A percentile compares a stretch with the other conserved stretches of the same genome.
Conservation (phyloP, 2,329 filamentous ascomycete genomes). For the Colletotrichum gigasporum region DNA sequence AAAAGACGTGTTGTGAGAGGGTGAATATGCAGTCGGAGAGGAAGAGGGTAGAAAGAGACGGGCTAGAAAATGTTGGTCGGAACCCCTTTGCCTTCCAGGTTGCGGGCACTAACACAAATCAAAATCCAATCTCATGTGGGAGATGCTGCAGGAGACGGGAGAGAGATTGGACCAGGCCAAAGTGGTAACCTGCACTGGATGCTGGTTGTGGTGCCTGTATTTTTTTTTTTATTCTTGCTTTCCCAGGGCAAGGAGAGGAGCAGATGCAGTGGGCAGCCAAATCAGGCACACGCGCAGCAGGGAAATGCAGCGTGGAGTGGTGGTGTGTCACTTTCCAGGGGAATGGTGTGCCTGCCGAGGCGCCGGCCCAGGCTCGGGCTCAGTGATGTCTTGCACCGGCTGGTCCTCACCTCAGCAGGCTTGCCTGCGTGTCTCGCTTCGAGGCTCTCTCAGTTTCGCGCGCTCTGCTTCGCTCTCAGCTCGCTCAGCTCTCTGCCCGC, state of each 20-base stretch:
- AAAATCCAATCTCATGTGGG: conserved; percentile 9
- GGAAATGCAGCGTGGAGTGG: background rate
- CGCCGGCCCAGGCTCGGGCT: background rate
- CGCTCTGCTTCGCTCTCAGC: background rate
- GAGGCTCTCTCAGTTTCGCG: too few species aligned
- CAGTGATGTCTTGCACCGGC: background rate
- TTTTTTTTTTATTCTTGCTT: background rate
- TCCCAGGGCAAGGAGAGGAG: too few species aligned
- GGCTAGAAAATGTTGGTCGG: conserved; percentile 1
- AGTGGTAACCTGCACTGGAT: too few species aligned
- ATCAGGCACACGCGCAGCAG: conserved; percentile 21
- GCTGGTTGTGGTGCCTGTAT: background rate
- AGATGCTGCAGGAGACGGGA: conserved; percentile 16
- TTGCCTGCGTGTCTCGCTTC: too few species aligned
- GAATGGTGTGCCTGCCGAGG: background rate
- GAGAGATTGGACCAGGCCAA: conserved; percentile 14
- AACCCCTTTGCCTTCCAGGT: conserved; percentile 17
- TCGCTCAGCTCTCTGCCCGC: background rate
- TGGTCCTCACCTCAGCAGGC: background rate
- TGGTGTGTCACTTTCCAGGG: conserved; percentile 13
- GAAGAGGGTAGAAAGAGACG: background rate
- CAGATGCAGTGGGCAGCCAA: conserved; percentile 9
- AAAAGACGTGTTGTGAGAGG: background rate
- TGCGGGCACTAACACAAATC: conserved; percentile 6
- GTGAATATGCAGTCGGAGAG: background rate